phyloP scores from a whole-genome alignment of 208 protist genomes.

The Naegleria lovaniensis region DNA sequence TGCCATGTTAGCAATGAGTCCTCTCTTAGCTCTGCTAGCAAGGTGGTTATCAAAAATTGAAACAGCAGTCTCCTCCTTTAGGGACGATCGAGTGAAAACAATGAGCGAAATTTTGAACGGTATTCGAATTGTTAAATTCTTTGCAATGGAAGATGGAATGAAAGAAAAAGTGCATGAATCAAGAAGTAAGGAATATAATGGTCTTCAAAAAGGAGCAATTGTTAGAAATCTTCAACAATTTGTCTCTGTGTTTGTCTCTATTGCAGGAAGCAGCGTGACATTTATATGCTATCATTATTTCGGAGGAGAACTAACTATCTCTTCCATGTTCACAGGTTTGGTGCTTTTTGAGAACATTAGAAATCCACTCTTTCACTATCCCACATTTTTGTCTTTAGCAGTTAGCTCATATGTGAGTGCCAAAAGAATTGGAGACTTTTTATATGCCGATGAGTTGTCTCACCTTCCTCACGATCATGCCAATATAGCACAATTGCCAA shows the following conservation, averaged over 20 bases:
- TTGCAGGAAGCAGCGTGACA: not conserved
- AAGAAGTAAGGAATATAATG: constrained; percentile 47
- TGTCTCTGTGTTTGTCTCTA: not conserved
- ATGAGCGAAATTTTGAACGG: constrained; percentile 77
- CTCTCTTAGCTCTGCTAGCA: constrained; percentile 57
- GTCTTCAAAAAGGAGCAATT: not conserved
- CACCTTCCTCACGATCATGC: constrained; percentile 18
- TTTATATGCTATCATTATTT: not conserved
- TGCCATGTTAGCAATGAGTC: constrained; percentile 57
- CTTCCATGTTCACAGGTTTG: not conserved
- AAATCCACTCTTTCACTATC: not conserved
- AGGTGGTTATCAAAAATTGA: constrained; percentile 42
- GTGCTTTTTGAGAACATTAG: not conserved
- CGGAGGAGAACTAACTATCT: not conserved
- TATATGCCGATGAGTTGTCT: not conserved
- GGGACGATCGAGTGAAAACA: constrained; percentile 70
- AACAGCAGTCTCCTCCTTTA: constrained; percentile 42
- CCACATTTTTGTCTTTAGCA: constrained; percentile 34
- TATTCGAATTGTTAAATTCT: constrained; percentile 82
- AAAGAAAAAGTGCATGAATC: constrained; percentile 46
- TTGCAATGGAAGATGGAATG: constrained; percentile 70
- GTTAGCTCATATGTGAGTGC: not conserved
- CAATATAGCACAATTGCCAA: not conserved
- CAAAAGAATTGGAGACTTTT: not conserved
- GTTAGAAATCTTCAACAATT: not conserved